Base-by-base conservation (phyloP, 495 filamentous ascomycete species). In the Xylaria longipes region DNA sequence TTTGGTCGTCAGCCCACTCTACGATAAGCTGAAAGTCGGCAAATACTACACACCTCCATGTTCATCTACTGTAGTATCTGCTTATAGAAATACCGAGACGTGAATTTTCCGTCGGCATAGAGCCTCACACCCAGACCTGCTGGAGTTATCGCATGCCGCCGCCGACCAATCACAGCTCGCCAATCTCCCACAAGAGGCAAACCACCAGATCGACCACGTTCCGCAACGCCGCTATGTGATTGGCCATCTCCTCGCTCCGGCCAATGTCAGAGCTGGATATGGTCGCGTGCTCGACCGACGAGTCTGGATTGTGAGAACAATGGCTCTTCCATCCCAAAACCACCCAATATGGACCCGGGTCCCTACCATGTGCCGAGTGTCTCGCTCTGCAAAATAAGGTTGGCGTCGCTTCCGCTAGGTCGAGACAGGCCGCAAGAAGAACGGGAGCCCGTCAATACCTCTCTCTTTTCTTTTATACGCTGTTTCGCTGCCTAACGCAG, bases 221-320 rank as follows among this genome's bases (percentile, higher is more conserved):
- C 66, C 66, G 37, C 52, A 60, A 68, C 48, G 52, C 0, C 37
- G 25, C 22, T 3, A 37, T 27, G 25, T 78, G 76, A 78, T 78
- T 78, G 76, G 76, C 22, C 37, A 6, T 31, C 5, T 17, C 8
- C 45, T 22, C 12, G 65, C 72, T 65, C 73, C 73, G 72, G 45
- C 76, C 76, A 78, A 78, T 78, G 76, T 71, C 69, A 77, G 73
- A 72, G 75, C 73, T 75, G 61, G 62, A 79, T 73, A 68, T 79
- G 77, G 76, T 79, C 77, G 77, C 77, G 75, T 79, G 77, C 77
- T 78, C 76, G 54, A 73, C 69, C 69, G 73, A 76, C 74, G 71
- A 65, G 60, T 74, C 73, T 71, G 70, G 72, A 72, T 73, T 71
- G 70, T 61, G 37, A 46, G 50, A 41, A 66, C 73, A 54, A 65